These are phyloP conservation scores for Posidonia australis DNA, from an alignment of 106 monocot species.

Conservation along the genomic window DNA sequence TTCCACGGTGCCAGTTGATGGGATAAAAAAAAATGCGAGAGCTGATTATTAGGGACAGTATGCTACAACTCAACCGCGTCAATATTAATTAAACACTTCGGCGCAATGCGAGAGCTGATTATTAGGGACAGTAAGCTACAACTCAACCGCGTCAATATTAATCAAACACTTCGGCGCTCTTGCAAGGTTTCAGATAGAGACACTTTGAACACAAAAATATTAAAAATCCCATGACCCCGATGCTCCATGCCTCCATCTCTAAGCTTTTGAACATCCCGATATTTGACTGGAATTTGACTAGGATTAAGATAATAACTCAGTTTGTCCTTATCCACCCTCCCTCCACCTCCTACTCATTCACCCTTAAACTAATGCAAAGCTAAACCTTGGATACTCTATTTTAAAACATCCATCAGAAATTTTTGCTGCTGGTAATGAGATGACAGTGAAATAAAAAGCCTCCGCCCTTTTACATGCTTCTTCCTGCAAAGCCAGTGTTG, in stretches of 20 bases:
- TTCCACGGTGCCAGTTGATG: not conserved
- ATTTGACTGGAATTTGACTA: not conserved
- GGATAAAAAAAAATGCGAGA: no score
- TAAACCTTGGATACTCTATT: slow-evolving; percentile 8
- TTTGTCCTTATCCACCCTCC: not conserved
- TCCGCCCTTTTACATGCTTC: slow-evolving; percentile 3
- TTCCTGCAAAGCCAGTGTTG: not conserved
- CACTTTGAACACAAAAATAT: no score
- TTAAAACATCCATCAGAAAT: slow-evolving; percentile 7
- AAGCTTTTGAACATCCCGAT: not conserved
- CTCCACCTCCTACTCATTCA: not conserved
- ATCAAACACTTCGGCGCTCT: no score
- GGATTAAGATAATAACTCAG: no score
- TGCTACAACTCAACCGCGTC: no score
- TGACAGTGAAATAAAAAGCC: slow-evolving; percentile 3
- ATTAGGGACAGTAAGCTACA: no score
- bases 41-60: no score
- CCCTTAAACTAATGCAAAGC: slow-evolving; percentile 4
- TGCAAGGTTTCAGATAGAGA: no score
- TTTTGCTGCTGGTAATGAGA: not conserved
- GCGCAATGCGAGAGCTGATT: no score
- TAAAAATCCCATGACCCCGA: no score
- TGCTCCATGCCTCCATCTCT: not conserved
- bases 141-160: no score
- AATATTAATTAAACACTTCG: no score